Percentiles rank a stretch among this genome's conserved stretches.
Evolutionary conservation across 306 rosid genomes (phyloP).

Genomic region (Ammopiptanthus mongolicus): DNA sequence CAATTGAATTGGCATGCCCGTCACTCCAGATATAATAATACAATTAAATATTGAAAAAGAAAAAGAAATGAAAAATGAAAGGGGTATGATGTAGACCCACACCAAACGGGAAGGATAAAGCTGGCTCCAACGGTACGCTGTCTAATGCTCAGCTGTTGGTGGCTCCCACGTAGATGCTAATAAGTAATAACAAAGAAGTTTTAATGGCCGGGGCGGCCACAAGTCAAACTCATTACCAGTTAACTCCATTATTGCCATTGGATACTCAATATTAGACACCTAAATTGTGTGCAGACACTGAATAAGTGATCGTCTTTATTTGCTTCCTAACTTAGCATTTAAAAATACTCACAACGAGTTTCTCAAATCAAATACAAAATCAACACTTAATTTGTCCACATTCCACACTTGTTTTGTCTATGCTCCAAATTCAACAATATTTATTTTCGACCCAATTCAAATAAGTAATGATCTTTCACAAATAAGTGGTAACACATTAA

Average conservation of each 20-base stretch:
- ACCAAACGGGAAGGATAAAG: not conserved
- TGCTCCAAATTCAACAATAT: no score
- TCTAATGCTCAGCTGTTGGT: conserved; percentile 17
- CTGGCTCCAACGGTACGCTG: conserved; percentile 22
- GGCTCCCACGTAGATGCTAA: conserved; percentile 28
- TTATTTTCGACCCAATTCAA: no score
- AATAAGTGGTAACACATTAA: not conserved
- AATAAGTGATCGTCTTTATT: no score
- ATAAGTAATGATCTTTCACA: no score
- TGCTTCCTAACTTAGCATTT: no score
- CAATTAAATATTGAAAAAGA: not conserved
- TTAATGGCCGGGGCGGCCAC: not conserved
- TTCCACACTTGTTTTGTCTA: no score
- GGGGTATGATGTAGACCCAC: conserved; percentile 15
- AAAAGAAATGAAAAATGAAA: not conserved
- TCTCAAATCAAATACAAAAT: no score
- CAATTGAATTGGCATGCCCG: conserved; percentile 16
- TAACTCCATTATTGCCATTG: no score
- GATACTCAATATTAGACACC: no score
- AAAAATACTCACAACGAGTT: no score
- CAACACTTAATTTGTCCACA: no score
- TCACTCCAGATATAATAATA: conserved; percentile 9
- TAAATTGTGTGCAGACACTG: no score
- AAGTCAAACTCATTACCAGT: not conserved
- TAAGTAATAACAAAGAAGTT: not conserved